Conservation (phyloP, 2,329 filamentous ascomycete species). For the Botrytis paeoniae region DNA sequence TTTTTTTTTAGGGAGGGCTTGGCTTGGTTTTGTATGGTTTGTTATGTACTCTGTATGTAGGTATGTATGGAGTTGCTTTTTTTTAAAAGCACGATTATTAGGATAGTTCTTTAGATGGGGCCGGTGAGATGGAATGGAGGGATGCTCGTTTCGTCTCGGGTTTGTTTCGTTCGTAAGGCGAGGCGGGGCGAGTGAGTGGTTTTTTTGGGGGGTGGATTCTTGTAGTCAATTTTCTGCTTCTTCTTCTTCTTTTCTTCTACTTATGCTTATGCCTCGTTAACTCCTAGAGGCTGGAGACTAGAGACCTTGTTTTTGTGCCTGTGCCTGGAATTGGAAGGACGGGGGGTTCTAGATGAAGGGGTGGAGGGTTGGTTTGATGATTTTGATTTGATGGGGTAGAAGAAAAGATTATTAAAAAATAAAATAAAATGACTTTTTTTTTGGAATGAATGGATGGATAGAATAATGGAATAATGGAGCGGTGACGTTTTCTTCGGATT, state of each 20-base stretch:
- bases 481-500: background rate
- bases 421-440: background rate
- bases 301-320: background rate
- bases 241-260: background rate
- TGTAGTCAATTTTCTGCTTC: background rate
- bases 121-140: background rate
- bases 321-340: background rate
- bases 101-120: background rate
- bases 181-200: background rate
- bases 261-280: background rate
- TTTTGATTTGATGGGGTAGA: background rate
- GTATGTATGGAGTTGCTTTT: background rate
- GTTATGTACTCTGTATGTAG: background rate
- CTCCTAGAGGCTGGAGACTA: background rate
- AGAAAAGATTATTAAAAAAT: background rate
- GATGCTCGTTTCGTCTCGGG: background rate
- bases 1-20: background rate
- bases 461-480: background rate
- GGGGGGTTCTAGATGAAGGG: background rate
- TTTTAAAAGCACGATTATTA: background rate
- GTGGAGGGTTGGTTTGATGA: background rate
- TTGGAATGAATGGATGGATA: background rate
- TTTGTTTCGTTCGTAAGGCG: slow-evolving; percentile 6
- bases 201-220: background rate
- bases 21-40: background rate